Evolutionary conservation across 1,284 basidiomycete species (phyloP).

Genomic region (Laetiporus sulphureus): DNA sequence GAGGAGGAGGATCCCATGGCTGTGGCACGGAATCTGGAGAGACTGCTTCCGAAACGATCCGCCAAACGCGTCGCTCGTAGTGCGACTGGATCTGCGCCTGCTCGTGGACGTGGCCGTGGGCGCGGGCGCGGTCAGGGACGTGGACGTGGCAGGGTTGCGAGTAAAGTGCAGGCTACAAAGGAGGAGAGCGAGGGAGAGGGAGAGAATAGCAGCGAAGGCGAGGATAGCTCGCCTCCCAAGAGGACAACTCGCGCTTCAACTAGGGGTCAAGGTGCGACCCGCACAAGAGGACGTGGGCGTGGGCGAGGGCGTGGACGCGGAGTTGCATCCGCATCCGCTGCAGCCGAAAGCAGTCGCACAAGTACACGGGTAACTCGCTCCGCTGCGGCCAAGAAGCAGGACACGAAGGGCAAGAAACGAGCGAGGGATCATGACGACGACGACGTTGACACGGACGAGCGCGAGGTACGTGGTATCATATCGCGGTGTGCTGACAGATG

Average conservation of each 20-base stretch:
- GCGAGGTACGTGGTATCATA: constrained; percentile 12
- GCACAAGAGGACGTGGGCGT: constrained; percentile 5
- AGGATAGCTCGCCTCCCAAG: neutral
- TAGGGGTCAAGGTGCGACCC: neutral
- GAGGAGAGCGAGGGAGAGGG: neutral
- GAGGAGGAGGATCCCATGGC: constrained; percentile 17
- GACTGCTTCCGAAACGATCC: constrained; percentile 20
- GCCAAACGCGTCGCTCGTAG: constrained; percentile 8
- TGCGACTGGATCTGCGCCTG: neutral
- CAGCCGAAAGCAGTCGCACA: constrained; percentile 7
- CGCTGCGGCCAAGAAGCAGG: constrained; percentile 9
- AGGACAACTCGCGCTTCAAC: constrained; percentile 1
- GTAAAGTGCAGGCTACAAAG: neutral
- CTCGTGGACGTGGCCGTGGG: constrained; percentile 4
- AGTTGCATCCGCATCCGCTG: neutral
- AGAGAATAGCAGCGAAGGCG: constrained; percentile 2
- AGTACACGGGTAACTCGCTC: neutral
- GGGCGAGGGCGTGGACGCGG: constrained; percentile 6
- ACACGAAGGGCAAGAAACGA: constrained; percentile 16
- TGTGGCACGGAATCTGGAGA: constrained; percentile 19
- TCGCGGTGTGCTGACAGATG: neutral
- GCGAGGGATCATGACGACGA: constrained; percentile 8
- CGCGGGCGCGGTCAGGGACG: constrained; percentile 7
- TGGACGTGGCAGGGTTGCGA: constrained; percentile 5
- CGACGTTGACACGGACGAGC: constrained; percentile 15